These are phyloP conservation scores for Tetrapisispora pingtungensis DNA, from an alignment of 805 yeast genomes.

Conservation along the genomic window DNA sequence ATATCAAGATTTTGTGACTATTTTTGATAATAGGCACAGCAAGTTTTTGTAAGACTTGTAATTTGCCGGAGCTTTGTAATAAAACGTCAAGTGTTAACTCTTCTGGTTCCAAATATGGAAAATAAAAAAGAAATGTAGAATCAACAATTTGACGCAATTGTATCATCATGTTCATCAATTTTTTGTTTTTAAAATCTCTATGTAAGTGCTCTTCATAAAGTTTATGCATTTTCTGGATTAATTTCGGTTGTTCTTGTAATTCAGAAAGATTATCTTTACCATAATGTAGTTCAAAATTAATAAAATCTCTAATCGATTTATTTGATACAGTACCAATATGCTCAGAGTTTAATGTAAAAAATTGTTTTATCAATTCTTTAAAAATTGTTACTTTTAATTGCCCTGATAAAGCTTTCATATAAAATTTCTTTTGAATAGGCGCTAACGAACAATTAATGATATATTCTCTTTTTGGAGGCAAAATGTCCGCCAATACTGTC, in stretches of 20 bases:
- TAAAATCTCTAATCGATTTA: slow-evolving; percentile 33
- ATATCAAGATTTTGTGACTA: slow-evolving; percentile 66
- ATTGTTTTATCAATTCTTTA: slow-evolving; percentile 42
- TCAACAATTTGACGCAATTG: slow-evolving; percentile 78
- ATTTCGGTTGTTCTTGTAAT: slow-evolving; percentile 5
- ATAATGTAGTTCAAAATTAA: slow-evolving; percentile 29
- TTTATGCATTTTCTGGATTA: slow-evolving; percentile 18
- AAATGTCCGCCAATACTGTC: slow-evolving; percentile 49
- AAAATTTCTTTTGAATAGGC: slow-evolving; percentile 51
- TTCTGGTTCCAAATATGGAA: slow-evolving; percentile 51
- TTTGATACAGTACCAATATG: slow-evolving; percentile 25
- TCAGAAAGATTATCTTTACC: slow-evolving; percentile 4
- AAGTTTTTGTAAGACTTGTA: slow-evolving; percentile 59
- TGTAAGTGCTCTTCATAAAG: slow-evolving; percentile 27
- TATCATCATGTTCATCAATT: slow-evolving; percentile 62
- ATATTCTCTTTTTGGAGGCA: slow-evolving; percentile 89
- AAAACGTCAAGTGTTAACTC: slow-evolving; percentile 34
- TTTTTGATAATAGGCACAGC: slow-evolving; percentile 38
- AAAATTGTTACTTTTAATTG: slow-evolving; percentile 37
- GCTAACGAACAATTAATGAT: slow-evolving; percentile 65
- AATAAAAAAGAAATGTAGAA: slow-evolving; percentile 75
- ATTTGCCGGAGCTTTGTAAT: slow-evolving; percentile 57
- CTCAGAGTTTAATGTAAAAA: slow-evolving; percentile 34
- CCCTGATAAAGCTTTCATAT: slow-evolving; percentile 40
- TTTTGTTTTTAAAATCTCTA: slow-evolving; percentile 39